Evolutionary conservation across 2,329 filamentous ascomycete genomes (phyloP).

Genomic region (Fusarium humuli): DNA sequence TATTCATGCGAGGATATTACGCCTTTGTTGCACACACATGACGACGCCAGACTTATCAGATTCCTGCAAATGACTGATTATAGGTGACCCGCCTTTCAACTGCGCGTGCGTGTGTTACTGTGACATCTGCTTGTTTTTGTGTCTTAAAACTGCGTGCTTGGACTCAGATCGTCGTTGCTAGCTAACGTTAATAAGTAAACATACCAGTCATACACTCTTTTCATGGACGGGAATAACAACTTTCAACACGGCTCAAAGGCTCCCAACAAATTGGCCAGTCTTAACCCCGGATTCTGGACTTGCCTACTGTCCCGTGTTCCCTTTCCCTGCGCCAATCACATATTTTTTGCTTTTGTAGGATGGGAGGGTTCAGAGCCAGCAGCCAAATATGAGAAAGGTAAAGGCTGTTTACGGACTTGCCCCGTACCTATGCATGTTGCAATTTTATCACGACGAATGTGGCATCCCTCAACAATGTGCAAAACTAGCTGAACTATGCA

Average conservation of each 20-base stretch:
- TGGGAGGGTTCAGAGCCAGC: background rate
- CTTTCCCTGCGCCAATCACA: slow-evolving; percentile 14
- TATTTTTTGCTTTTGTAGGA: slow-evolving; percentile 18
- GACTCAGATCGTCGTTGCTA: slow-evolving; percentile 5
- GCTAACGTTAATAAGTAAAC: background rate
- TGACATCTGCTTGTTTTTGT: slow-evolving; percentile 14
- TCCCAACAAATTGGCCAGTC: slow-evolving; percentile 23
- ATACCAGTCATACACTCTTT: background rate
- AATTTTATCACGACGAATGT: slow-evolving; percentile 23
- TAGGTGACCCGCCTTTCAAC: slow-evolving; percentile 11
- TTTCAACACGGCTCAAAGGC: slow-evolving; percentile 13
- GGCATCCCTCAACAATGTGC: slow-evolving; percentile 9
- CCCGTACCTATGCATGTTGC: slow-evolving; percentile 18
- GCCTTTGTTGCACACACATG: slow-evolving; percentile 27
- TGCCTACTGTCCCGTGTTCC: slow-evolving; percentile 16
- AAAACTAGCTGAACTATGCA: slow-evolving; percentile 6
- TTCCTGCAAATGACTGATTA: slow-evolving; percentile 4
- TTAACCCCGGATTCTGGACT: slow-evolving; percentile 20
- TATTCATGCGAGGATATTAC: slow-evolving; percentile 20
- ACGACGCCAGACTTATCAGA: slow-evolving; percentile 13
- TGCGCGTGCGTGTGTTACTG: slow-evolving; percentile 2
- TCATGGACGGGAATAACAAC: background rate
- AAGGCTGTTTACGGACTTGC: background rate
- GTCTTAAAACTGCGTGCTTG: slow-evolving; percentile 20
- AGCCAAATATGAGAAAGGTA: slow-evolving; percentile 9